Conservation (phyloP, 2,329 filamentous ascomycete species). For the Dactylella cylindrospora region DNA sequence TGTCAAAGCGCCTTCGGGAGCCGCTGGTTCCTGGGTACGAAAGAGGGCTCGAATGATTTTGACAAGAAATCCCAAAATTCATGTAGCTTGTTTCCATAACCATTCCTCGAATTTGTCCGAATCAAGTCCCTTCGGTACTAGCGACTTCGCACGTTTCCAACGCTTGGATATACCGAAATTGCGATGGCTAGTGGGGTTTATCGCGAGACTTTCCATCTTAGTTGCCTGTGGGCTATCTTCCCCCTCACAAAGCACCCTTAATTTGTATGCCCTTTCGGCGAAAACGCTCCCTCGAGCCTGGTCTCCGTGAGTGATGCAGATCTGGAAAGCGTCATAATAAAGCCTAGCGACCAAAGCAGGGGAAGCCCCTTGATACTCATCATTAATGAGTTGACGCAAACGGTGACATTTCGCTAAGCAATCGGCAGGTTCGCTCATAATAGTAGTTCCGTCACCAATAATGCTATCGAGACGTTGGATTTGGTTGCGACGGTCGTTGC, state of each 20-base stretch:
- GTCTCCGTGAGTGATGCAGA: slow-evolving; percentile 54
- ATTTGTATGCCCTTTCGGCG: slow-evolving; percentile 52
- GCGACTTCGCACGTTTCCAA: slow-evolving; percentile 45
- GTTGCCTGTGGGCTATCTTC: slow-evolving; percentile 52
- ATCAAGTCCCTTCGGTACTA: slow-evolving; percentile 46
- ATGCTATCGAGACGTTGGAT: slow-evolving; percentile 50
- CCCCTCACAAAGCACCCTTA: slow-evolving; percentile 53
- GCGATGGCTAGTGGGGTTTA: slow-evolving; percentile 48
- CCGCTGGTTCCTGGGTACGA: no score
- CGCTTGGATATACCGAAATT: slow-evolving; percentile 43
- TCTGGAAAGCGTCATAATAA: slow-evolving; percentile 55
- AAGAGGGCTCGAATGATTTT: no score
- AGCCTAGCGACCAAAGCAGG: slow-evolving; percentile 49
- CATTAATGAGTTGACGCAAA: slow-evolving; percentile 46
- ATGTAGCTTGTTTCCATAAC: no score
- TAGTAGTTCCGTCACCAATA: slow-evolving; percentile 49
- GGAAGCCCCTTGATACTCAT: slow-evolving; percentile 47
- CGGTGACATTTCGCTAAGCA: slow-evolving; percentile 49
- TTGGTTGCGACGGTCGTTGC: slow-evolving; percentile 49
- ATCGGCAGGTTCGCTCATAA: slow-evolving; percentile 46
- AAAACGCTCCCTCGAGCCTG: slow-evolving; percentile 54
- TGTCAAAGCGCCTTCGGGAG: no score
- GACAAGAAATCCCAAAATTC: no score
- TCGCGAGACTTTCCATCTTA: slow-evolving; percentile 47
- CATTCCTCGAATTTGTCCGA: slow-evolving; percentile 48